These are phyloP conservation scores for Penicillium paneum DNA, from an alignment of 2,329 filamentous ascomycete species.

Conservation along the genomic window DNA sequence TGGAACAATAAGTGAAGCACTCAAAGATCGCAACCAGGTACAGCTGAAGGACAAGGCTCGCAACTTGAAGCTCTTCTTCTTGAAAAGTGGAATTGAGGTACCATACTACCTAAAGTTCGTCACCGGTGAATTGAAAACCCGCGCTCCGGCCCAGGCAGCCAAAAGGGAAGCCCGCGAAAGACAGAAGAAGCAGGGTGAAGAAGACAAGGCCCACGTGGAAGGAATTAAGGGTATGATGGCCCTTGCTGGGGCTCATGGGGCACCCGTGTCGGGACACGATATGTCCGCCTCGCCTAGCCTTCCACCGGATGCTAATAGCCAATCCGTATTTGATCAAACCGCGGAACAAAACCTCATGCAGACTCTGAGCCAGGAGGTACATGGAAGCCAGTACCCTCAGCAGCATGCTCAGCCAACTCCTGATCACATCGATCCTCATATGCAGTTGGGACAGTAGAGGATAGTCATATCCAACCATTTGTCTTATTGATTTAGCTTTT, in stretches of 20 bases:
- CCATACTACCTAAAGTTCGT: constrained; percentile 84
- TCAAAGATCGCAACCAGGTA: constrained; percentile 86
- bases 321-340: constrained; percentile 38
- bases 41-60: constrained; percentile 90
- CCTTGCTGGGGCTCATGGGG: constrained; percentile 42
- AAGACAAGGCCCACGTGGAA: constrained; percentile 49
- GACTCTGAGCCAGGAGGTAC: constrained; percentile 43
- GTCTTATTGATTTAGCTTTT: constrained; percentile 4
- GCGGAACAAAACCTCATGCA: constrained; percentile 45
- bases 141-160: constrained; percentile 64
- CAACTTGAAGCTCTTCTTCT: constrained; percentile 85
- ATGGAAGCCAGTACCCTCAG: constrained; percentile 37
- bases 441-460: constrained; percentile 34
- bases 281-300: constrained; percentile 40
- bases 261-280: constrained; percentile 34
- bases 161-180: constrained; percentile 49
- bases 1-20: constrained; percentile 74
- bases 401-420: constrained; percentile 25
- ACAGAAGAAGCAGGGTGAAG: constrained; percentile 45
- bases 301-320: constrained; percentile 32
- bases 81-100: constrained; percentile 88
- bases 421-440: constrained; percentile 35
- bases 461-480: background rate
- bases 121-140: constrained; percentile 83
- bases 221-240: constrained; percentile 49